A percentile compares a stretch with the other conserved stretches of the same genome.
phyloP scores from a whole-genome alignment of 805 yeast species.

The Ogataea pini region DNA sequence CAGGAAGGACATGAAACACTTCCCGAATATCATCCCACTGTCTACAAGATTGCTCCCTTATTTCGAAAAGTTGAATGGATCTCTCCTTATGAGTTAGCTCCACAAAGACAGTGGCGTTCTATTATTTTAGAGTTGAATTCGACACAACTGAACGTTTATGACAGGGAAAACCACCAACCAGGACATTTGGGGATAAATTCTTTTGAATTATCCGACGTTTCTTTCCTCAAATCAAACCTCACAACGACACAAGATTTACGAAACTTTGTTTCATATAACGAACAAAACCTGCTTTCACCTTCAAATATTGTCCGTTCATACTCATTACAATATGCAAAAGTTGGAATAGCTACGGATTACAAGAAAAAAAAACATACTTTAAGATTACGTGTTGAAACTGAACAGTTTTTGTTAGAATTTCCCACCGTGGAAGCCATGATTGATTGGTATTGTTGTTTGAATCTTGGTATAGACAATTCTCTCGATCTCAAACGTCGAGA shows the following conservation, averaged over 20 bases:
- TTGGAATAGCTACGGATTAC: constrained; percentile 88
- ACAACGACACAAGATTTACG: constrained; percentile 33
- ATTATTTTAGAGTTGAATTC: constrained; percentile 76
- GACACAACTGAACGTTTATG: constrained; percentile 77
- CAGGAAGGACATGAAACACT: constrained; percentile 43
- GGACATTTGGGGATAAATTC: no score
- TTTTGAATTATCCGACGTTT: not conserved
- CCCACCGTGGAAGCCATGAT: constrained; percentile 64
- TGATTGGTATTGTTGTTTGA: constrained; percentile 73
- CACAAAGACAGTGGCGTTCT: constrained; percentile 68
- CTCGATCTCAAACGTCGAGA: constrained; percentile 73
- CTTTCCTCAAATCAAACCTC: constrained; percentile 25
- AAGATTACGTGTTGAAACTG: constrained; percentile 77
- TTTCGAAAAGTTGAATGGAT: constrained; percentile 73
- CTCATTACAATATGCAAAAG: constrained; percentile 78
- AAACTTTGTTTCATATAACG: constrained; percentile 23
- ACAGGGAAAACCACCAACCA: constrained; percentile 29
- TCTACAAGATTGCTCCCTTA: constrained; percentile 57
- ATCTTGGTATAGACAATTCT: constrained; percentile 76
- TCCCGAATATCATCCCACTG: constrained; percentile 69
- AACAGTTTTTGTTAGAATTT: constrained; percentile 75
- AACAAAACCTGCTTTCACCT: constrained; percentile 31
- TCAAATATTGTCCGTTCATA: constrained; percentile 57
- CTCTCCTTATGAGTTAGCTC: constrained; percentile 73
- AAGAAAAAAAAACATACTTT: constrained; percentile 66